These are phyloP conservation scores for Phytopythium mirpurense DNA, from an alignment of 352 stramenopile species.

Conservation along the genomic window DNA sequence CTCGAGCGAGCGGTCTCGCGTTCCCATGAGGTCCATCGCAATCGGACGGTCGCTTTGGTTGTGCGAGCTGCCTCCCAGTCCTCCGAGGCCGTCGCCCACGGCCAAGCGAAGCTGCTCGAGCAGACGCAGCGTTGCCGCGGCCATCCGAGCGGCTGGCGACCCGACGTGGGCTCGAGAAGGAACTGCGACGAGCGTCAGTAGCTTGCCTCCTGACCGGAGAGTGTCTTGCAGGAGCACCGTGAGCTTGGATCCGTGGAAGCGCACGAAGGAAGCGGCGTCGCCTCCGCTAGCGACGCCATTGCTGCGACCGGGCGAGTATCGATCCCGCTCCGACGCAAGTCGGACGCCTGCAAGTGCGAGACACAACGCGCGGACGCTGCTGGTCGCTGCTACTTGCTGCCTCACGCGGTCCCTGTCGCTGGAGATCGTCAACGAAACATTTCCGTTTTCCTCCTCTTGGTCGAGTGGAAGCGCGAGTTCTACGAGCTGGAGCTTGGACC, in stretches of 20 bases:
- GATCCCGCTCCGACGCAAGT: constrained; percentile 18
- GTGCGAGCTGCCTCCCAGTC: constrained; percentile 17
- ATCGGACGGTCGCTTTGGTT: constrained; percentile 8
- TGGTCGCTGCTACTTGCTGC: constrained; percentile 51
- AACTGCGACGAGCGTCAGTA: constrained; percentile 36
- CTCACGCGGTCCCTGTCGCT: constrained; percentile 33
- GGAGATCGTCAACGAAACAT: not conserved
- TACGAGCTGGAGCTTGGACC: constrained; percentile 72
- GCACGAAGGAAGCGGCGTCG: constrained; percentile 36
- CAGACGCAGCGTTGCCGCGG: constrained; percentile 25
- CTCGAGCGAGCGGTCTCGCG: constrained; percentile 46
- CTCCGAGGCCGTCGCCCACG: constrained; percentile 10
- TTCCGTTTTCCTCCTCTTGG: constrained; percentile 7
- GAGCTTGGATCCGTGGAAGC: constrained; percentile 77
- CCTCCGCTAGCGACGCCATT: not conserved
- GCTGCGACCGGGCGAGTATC: not conserved
- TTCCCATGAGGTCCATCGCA: constrained; percentile 6
- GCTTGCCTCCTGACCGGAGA: constrained; percentile 53
- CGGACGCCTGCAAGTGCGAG: constrained; percentile 53
- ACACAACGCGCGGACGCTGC: constrained; percentile 47
- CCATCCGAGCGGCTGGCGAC: constrained; percentile 8
- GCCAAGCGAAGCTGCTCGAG: constrained; percentile 41
- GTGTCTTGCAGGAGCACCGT: constrained; percentile 76
- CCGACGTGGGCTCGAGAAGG: constrained; percentile 10
- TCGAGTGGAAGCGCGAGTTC: constrained; percentile 44